A percentile compares a stretch with the other conserved stretches of the same genome.
Conservation (phyloP, 1,284 basidiomycete species). For the Bjerkandera adusta region DNA sequence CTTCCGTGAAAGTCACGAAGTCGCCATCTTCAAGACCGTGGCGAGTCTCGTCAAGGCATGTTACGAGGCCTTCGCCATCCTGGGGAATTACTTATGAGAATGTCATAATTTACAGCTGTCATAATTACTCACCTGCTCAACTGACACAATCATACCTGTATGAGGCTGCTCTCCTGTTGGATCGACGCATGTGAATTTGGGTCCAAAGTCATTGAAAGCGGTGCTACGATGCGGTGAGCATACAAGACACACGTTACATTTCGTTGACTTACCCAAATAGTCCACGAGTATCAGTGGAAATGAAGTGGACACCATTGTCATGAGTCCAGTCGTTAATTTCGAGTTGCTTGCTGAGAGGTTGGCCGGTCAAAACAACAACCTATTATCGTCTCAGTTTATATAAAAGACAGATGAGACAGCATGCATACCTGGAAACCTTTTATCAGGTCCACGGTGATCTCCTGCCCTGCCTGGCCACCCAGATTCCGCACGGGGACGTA, state of each 20-base stretch:
- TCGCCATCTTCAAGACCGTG: constrained; percentile 98
- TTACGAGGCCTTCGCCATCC: constrained; percentile 89
- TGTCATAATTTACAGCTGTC: neutral
- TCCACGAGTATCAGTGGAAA: constrained; percentile 90
- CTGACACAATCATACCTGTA: constrained; percentile 93
- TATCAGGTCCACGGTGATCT: constrained; percentile 77
- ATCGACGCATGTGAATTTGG: constrained; percentile 93
- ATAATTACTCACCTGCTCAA: constrained; percentile 62
- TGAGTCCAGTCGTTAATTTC: constrained; percentile 97
- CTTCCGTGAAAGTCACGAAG: constrained; percentile 96
- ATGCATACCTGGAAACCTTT: constrained; percentile 82
- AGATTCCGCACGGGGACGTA: constrained; percentile 93
- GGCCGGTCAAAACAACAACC: constrained; percentile 89
- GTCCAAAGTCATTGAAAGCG: constrained; percentile 96
- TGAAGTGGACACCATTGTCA: constrained; percentile 86
- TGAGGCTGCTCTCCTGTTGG: constrained; percentile 94
- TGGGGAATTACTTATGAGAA: constrained; percentile 30
- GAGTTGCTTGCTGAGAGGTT: constrained; percentile 78
- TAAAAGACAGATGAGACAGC: neutral
- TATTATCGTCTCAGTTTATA: constrained; percentile 31
- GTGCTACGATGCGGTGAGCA: constrained; percentile 48
- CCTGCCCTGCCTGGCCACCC: constrained; percentile 66
- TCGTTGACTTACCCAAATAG: constrained; percentile 79
- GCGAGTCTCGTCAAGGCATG: constrained; percentile 95
- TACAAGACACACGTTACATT: constrained; percentile 18